These are phyloP conservation scores for Emergomyces orientalis DNA, from an alignment of 2,329 filamentous ascomycete genomes.

Conservation along the genomic window DNA sequence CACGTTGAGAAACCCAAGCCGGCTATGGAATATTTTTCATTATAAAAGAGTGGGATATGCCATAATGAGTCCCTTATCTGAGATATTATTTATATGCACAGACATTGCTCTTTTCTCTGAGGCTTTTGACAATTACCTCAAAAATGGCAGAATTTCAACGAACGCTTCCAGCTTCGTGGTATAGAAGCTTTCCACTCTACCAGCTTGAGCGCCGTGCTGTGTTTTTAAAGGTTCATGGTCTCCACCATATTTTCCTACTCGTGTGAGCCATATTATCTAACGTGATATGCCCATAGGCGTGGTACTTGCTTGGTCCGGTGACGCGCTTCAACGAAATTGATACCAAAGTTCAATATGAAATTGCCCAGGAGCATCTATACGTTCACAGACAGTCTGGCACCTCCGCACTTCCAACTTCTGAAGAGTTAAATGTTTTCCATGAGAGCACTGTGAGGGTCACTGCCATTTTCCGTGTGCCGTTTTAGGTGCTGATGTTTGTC, in stretches of 20 bases:
- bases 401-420: slow-evolving; percentile 20
- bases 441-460: slow-evolving; percentile 23
- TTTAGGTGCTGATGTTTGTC: neutral
- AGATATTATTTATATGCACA: neutral
- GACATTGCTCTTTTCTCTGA: neutral
- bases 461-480: no score
- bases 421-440: slow-evolving; percentile 35
- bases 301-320: slow-evolving; percentile 47
- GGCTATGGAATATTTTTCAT: neutral
- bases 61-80: no score
- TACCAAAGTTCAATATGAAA: slow-evolving; percentile 41
- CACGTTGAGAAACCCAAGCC: neutral
- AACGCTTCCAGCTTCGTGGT: slow-evolving; percentile 47
- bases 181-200: slow-evolving; percentile 41
- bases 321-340: slow-evolving; percentile 39
- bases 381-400: slow-evolving; percentile 30
- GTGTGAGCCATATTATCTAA: slow-evolving; percentile 8
- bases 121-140: neutral
- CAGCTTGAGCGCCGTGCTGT: slow-evolving; percentile 43
- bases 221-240: slow-evolving; percentile 36
- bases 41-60: neutral
- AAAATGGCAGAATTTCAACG: slow-evolving; percentile 28
- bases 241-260: neutral
- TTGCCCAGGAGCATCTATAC: slow-evolving; percentile 39
- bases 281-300: slow-evolving; percentile 30